Conservation (phyloP, 371 early-diverging fungal species). For the Mortierella sp. region DNA sequence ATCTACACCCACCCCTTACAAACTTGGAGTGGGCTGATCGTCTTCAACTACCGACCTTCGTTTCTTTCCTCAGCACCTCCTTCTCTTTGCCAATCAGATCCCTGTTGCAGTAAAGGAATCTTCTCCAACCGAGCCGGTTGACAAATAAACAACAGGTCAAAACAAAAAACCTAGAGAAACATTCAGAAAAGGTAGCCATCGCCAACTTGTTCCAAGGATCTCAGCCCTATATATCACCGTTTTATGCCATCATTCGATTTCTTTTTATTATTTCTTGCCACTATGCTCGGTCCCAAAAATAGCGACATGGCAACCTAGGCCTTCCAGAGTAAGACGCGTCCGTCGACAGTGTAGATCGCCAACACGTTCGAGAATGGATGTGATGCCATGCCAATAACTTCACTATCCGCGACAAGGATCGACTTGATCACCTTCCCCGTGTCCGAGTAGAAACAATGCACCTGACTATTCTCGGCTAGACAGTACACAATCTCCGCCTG, state of each 20-base stretch:
- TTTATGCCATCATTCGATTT: not conserved
- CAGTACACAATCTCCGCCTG: slow-evolving; percentile 85
- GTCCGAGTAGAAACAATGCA: slow-evolving; percentile 73
- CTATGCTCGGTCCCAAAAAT: not conserved
- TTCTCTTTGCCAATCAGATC: not conserved
- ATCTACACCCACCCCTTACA: not conserved
- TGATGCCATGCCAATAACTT: slow-evolving; percentile 77
- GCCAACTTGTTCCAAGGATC: not conserved
- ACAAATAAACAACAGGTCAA: not conserved
- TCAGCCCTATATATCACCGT: not conserved
- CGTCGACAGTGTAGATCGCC: slow-evolving; percentile 78
- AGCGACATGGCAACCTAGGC: slow-evolving; percentile 36
- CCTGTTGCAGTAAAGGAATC: not conserved
- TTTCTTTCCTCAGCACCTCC: not conserved
- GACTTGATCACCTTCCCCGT: slow-evolving; percentile 63
- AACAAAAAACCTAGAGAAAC: not conserved
- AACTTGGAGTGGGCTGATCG: not conserved
- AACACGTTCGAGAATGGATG: slow-evolving; percentile 85
- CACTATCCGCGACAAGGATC: slow-evolving; percentile 67
- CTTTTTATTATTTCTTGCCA: not conserved
- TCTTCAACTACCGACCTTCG: not conserved
- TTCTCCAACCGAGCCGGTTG: slow-evolving; percentile 1
- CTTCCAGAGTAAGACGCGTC: slow-evolving; percentile 72
- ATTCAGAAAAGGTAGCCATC: not conserved
- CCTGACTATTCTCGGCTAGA: slow-evolving; percentile 71